phyloP scores from a whole-genome alignment of 176 grass and related monocot genomes.

The Themeda triandra region DNA sequence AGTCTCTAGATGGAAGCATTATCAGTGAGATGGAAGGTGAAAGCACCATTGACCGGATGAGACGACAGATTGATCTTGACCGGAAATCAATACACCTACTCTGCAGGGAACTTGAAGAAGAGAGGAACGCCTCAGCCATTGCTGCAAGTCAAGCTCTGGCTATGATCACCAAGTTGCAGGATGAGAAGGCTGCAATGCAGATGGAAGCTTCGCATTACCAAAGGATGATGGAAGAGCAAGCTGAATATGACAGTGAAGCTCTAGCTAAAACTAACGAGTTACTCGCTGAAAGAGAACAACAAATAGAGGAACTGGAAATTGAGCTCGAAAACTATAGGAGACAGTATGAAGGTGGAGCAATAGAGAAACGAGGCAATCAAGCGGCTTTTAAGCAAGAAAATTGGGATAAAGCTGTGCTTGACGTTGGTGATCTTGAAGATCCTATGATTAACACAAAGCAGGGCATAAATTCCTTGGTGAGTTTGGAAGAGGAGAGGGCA shows the following conservation, averaged over 20 bases:
- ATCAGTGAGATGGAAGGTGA: slow-evolving; percentile 90
- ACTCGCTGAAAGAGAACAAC: slow-evolving; percentile 75
- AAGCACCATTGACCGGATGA: slow-evolving; percentile 58
- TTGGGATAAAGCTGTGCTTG: not conserved
- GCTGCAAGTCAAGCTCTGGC: slow-evolving; percentile 85
- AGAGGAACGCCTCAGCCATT: slow-evolving; percentile 87
- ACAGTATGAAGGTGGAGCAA: slow-evolving; percentile 21
- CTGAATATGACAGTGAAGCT: slow-evolving; percentile 74
- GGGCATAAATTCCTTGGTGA: slow-evolving; percentile 23
- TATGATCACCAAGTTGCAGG: slow-evolving; percentile 97
- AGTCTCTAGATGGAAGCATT: slow-evolving; percentile 73
- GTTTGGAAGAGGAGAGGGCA: slow-evolving; percentile 56
- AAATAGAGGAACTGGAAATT: slow-evolving; percentile 65
- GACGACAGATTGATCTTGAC: slow-evolving; percentile 71
- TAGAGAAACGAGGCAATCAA: not conserved
- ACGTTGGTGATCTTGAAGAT: not conserved
- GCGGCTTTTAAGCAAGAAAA: slow-evolving; percentile 16
- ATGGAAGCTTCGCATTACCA: slow-evolving; percentile 96
- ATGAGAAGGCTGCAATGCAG: slow-evolving; percentile 91
- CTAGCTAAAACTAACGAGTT: slow-evolving; percentile 62
- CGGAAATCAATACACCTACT: slow-evolving; percentile 76
- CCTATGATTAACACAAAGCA: not conserved
- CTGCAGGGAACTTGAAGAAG: slow-evolving; percentile 90
- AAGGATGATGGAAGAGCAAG: slow-evolving; percentile 97
- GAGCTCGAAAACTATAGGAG: slow-evolving; percentile 55